phyloP scores from a whole-genome alignment of 1,284 basidiomycete species.

The Mixia osmundae region DNA sequence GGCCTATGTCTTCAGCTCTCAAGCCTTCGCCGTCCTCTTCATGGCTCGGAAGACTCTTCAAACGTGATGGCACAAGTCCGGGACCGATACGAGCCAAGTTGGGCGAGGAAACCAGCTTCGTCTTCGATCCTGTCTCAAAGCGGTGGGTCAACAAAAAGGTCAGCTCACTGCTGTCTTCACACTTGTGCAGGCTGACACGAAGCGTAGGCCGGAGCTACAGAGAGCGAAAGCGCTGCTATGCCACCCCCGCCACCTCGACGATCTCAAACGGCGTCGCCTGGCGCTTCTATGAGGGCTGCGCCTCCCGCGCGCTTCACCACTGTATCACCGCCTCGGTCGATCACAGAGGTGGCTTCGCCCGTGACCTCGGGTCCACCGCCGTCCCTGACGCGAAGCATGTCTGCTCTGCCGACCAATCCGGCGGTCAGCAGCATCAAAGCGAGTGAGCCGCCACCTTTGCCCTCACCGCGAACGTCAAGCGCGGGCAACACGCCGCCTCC shows the following conservation, averaged over 20 bases:
- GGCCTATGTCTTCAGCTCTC: conserved; percentile 8
- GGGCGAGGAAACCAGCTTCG: conserved; percentile 74
- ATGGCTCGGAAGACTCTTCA: conserved; percentile 52
- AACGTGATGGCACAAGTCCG: conserved; percentile 19
- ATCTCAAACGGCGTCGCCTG: conserved; percentile 7
- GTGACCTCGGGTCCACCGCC: neutral
- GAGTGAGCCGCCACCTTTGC: neutral
- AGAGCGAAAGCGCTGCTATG: conserved; percentile 3
- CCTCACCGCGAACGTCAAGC: conserved; percentile 1
- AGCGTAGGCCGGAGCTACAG: conserved; percentile 1
- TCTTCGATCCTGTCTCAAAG: conserved; percentile 83
- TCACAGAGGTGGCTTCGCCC: neutral
- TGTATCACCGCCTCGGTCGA: neutral
- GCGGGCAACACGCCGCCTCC: too few relatives aligned
- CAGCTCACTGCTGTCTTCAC: conserved; percentile 13
- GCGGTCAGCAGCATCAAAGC: neutral
- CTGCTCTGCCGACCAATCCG: neutral
- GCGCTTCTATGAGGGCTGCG: conserved; percentile 1
- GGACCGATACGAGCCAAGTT: conserved; percentile 71
- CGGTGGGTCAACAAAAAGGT: conserved; percentile 93
- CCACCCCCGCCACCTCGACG: conserved; percentile 3
- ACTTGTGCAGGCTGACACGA: neutral
- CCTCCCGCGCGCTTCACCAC: conserved; percentile 2
- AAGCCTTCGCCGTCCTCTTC: conserved; percentile 13
- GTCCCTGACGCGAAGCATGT: conserved; percentile 1